Percentiles rank a stretch among this genome's conserved stretches.
phyloP scores from a whole-genome alignment of 2,329 filamentous ascomycete genomes.

The Microdochium trichocladiopsis region DNA sequence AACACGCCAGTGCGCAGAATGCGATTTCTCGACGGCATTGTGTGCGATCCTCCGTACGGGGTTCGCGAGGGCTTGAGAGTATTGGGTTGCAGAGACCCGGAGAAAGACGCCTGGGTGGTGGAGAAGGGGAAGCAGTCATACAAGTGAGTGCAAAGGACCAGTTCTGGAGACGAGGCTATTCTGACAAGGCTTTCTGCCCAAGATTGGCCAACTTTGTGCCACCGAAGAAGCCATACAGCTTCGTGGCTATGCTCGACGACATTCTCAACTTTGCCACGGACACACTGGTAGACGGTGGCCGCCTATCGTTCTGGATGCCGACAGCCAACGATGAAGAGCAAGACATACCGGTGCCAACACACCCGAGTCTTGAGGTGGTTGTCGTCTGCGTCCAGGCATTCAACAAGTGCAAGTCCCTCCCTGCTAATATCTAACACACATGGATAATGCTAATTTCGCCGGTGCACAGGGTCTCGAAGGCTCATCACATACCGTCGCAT shows the following conservation, averaged over 20 bases:
- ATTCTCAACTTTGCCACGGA: slow-evolving; percentile 75
- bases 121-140: slow-evolving; percentile 65
- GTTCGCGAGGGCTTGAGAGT: slow-evolving; percentile 89
- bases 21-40: slow-evolving; percentile 68
- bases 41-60: slow-evolving; percentile 95
- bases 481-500: slow-evolving; percentile 79
- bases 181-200: slow-evolving; percentile 5
- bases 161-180: too few species aligned
- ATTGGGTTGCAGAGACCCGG: slow-evolving; percentile 66
- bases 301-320: slow-evolving; percentile 96
- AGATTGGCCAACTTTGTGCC: slow-evolving; percentile 66
- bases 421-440: background rate
- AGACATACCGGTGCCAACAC: slow-evolving; percentile 68
- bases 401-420: slow-evolving; percentile 64
- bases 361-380: slow-evolving; percentile 68
- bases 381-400: slow-evolving; percentile 80
- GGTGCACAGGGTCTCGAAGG: slow-evolving; percentile 68
- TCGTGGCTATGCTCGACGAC: slow-evolving; percentile 82
- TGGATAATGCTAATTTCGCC: slow-evolving; percentile 3
- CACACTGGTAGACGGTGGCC: slow-evolving; percentile 70
- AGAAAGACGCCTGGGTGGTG: slow-evolving; percentile 51
- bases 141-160: slow-evolving; percentile 51
- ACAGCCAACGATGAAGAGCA: slow-evolving; percentile 74
- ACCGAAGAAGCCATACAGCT: slow-evolving; percentile 88
- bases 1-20: slow-evolving; percentile 65